Percentiles rank a stretch among this genome's conserved stretches.
These are phyloP conservation scores for Bassia scoparia DNA, from an alignment of 148 eudicot species.

Conservation along the genomic window DNA sequence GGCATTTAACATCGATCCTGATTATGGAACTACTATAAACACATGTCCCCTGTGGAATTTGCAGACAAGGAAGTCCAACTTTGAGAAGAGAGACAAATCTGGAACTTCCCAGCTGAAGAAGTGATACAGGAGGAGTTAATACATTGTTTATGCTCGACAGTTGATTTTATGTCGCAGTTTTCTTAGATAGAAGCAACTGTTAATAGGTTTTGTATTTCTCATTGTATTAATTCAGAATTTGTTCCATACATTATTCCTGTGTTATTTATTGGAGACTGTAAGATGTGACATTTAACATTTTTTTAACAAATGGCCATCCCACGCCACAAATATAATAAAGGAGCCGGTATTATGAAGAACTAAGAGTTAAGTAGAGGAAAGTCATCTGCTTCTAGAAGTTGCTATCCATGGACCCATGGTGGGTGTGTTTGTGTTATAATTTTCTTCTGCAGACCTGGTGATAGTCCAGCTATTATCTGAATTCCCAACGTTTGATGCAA, in stretches of 20 bases:
- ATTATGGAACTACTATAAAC: conserved; percentile 66
- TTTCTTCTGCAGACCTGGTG: not conserved
- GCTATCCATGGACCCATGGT: no score
- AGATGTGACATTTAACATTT: not conserved
- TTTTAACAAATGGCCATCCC: not conserved
- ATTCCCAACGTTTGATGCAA: not conserved
- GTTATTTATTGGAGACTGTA: not conserved
- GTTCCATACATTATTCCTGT: not conserved
- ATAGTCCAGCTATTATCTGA: not conserved
- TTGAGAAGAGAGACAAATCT: conserved; percentile 54
- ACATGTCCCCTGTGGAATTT: conserved; percentile 91
- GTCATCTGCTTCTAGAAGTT: not conserved
- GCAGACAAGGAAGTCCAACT: conserved; percentile 72
- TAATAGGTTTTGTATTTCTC: conserved; percentile 23
- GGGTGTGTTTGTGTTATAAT: no score
- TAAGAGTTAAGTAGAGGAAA: not conserved
- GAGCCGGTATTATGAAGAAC: not conserved
- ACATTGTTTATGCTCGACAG: conserved; percentile 56
- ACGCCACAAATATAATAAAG: conserved; percentile 4
- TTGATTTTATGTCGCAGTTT: conserved; percentile 43
- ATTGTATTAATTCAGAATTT: conserved; percentile 7
- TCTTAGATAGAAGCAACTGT: conserved; percentile 26
- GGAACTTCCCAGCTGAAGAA: conserved; percentile 61
- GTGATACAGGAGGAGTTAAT: conserved; percentile 74
- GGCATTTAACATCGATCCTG: conserved; percentile 84